Evolutionary conservation across 2,329 filamentous ascomycete genomes (phyloP), one percentile per base, ranked within the genome.

Genomic region (Penicillium sp.): DNA sequence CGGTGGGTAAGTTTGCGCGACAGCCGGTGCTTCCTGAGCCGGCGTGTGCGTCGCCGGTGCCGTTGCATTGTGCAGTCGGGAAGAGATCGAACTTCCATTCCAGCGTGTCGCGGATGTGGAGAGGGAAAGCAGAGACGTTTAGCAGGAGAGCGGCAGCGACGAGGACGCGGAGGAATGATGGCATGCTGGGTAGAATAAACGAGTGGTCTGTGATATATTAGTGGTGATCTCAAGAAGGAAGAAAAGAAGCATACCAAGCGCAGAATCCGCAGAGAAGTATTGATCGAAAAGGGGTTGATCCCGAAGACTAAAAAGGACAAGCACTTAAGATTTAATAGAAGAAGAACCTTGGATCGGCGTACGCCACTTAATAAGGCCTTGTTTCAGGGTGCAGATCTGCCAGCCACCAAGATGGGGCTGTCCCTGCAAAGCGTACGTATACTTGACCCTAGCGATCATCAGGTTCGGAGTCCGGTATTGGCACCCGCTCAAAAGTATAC

Each of bases 61-160:
- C 48, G 13, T 55, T 55, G 49, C 59, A 61, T 23, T 49, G 38
- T 10, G 47, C 23, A 25, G 52, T 51, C 8, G 54, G 56, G 47
- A 52, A 60, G 0, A 61, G 52, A 6, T 58, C 49, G 45, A 61
- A 61, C 31, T 58, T 59, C 59, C 59, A 61, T 42, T 59, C 51
- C 20, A 9, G 3, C 7, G 54, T 18, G 6, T 55, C 53, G 31
- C 56, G 58, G 4, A 44, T 27, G 25, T 54, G 41, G 35, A 60
- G 50, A 6, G 59, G 59, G 44, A 59, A 56, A 27, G 59, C 56
- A 2, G 51, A 35, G 42, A 53, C 39, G 29, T 45, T 44, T 15
- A 49, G 39, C 33, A 56, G 37, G 35, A 60, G 28, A 20, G 31
- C 8, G 15, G 32, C 10, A 6, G 37, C 7, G 8, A 31, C 35